phyloP scores from a whole-genome alignment of 768 basidiomycete genomes.

The Macrolepiota dolichaula region DNA sequence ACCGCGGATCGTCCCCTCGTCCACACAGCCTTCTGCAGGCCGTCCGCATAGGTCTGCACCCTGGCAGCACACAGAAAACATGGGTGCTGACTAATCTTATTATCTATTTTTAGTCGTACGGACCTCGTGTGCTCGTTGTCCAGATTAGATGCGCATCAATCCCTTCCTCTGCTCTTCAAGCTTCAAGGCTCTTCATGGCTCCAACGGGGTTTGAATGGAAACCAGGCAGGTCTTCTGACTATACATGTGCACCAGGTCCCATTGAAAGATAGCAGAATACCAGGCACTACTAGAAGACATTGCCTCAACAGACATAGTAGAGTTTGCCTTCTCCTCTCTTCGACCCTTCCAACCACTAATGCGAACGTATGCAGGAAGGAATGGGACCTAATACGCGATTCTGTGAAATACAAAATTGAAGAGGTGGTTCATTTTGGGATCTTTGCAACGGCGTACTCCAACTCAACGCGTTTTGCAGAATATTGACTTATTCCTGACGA shows the following conservation, averaged over 20 bases:
- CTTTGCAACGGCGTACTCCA: slow-evolving; percentile 13
- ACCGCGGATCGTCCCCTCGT: background rate
- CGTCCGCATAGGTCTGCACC: too few species aligned
- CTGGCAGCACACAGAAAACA: background rate
- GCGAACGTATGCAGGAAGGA: slow-evolving; percentile 43
- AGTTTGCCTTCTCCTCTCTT: slow-evolving; percentile 39
- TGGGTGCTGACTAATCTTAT: background rate
- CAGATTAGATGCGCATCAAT: background rate
- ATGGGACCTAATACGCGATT: slow-evolving; percentile 67
- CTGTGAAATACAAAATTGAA: slow-evolving; percentile 68
- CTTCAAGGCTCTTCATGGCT: slow-evolving; percentile 1
- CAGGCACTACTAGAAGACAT: slow-evolving; percentile 56
- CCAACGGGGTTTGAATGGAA: slow-evolving; percentile 11
- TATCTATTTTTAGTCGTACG: background rate
- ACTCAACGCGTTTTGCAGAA: slow-evolving; percentile 35
- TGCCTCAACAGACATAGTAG: slow-evolving; percentile 60
- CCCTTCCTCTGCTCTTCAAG: background rate
- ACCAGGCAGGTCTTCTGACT: background rate
- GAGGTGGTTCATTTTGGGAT: slow-evolving; percentile 41
- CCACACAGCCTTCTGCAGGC: background rate
- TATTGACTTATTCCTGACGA: slow-evolving; percentile 43
- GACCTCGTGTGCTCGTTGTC: background rate
- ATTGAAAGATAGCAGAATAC: slow-evolving; percentile 40
- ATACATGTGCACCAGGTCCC: background rate
- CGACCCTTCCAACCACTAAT: slow-evolving; percentile 10